Conservation (phyloP, 768 basidiomycete genomes). For the Dendrothele bispora region DNA sequence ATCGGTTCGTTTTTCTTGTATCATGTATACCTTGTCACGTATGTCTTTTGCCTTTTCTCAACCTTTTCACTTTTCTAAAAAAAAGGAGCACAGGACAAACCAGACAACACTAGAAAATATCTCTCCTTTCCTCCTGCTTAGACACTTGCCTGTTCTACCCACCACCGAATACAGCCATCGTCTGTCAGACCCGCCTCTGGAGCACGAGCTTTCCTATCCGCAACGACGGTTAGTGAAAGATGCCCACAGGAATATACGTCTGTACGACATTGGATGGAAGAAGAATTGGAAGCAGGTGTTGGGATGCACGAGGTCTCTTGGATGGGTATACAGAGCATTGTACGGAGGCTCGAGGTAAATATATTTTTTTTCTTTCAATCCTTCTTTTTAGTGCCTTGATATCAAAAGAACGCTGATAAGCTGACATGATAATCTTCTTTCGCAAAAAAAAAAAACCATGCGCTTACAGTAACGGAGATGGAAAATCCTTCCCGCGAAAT, state of each 20-base stretch:
- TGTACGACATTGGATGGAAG: constrained; percentile 77
- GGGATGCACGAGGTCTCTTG: constrained; percentile 52
- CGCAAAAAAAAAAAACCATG: background rate
- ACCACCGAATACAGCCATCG: constrained; percentile 36
- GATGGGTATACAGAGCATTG: constrained; percentile 53
- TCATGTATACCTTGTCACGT: constrained; percentile 77
- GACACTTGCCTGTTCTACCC: constrained; percentile 66
- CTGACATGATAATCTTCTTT: background rate
- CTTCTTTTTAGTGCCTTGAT: too few species aligned
- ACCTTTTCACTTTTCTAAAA: background rate
- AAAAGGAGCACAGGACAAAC: constrained; percentile 55
- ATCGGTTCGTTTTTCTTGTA: constrained; percentile 77
- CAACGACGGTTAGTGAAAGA: constrained; percentile 68
- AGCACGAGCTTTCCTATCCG: constrained; percentile 64
- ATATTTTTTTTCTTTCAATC: too few species aligned
- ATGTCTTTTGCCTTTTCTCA: constrained; percentile 26
- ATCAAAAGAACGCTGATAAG: too few species aligned
- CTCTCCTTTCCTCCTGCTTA: constrained; percentile 72
- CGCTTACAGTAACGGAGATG: constrained; percentile 63
- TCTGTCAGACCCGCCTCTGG: constrained; percentile 68
- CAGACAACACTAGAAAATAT: constrained; percentile 84
- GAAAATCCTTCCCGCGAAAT: constrained; percentile 66
- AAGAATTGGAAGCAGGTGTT: constrained; percentile 71
- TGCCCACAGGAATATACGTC: constrained; percentile 56
- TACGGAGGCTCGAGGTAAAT: constrained; percentile 70